Conservation (phyloP, 805 yeast genomes). For the Priceomyces fermenticarens region DNA sequence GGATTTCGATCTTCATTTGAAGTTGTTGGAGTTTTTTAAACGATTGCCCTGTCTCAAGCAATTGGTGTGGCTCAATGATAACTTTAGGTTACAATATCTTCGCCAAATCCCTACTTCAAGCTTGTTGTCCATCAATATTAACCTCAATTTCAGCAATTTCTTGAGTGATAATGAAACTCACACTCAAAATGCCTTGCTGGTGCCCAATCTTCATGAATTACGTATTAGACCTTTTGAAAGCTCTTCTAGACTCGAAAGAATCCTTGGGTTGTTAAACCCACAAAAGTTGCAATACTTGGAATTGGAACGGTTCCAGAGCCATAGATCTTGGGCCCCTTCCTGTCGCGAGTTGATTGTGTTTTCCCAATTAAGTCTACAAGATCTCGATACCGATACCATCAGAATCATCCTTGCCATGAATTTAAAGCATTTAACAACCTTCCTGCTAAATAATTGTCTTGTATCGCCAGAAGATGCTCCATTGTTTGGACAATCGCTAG, state of each 20-base stretch:
- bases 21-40: slow-evolving; percentile 23
- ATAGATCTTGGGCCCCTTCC: slow-evolving; percentile 12
- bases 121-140: slow-evolving; percentile 24
- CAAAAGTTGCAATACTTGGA: slow-evolving; percentile 13
- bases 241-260: slow-evolving; percentile 20
- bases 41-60: slow-evolving; percentile 23
- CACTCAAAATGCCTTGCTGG: slow-evolving; percentile 9
- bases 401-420: slow-evolving; percentile 10
- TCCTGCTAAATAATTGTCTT: slow-evolving; percentile 23
- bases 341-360: slow-evolving; percentile 13
- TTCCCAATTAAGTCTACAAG: slow-evolving; percentile 4
- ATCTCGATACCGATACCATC: slow-evolving; percentile 10
- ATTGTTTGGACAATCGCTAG: slow-evolving; percentile 14
- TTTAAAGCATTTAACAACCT: slow-evolving; percentile 12
- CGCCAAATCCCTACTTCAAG: slow-evolving; percentile 27
- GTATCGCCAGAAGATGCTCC: slow-evolving; percentile 20
- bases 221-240: slow-evolving; percentile 35
- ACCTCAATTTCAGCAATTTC: slow-evolving; percentile 24
- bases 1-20: slow-evolving; percentile 26
- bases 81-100: slow-evolving; percentile 26
- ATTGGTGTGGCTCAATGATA: slow-evolving; percentile 30
- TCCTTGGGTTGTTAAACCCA: slow-evolving; percentile 14
- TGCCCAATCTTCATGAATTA: slow-evolving; percentile 27
- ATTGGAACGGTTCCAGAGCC: slow-evolving; percentile 17
- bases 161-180: slow-evolving; percentile 10